phyloP scores from a whole-genome alignment of 73 alveolate genomes.

The Paraurostyla sp. region DNA sequence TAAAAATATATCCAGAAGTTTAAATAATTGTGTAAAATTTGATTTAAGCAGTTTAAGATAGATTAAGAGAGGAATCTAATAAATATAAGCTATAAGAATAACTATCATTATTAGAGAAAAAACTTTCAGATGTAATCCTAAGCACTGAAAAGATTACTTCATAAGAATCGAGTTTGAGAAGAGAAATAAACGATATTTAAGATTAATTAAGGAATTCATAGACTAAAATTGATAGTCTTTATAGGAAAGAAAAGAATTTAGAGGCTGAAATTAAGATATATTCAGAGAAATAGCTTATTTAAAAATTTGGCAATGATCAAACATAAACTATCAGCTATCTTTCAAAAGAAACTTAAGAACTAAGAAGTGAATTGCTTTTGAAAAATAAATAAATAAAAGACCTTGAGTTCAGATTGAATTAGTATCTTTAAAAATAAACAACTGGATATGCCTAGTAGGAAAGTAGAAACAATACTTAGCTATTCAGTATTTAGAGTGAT shows the following conservation, averaged over 20 bases:
- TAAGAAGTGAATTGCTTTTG: neutral
- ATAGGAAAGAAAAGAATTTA: neutral
- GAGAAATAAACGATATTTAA: neutral
- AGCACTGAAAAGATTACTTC: neutral
- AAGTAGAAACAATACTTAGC: neutral
- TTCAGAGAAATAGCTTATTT: neutral
- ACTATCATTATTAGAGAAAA: neutral
- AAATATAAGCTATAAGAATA: neutral
- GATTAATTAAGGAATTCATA: neutral
- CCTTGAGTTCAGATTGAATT: too few species aligned
- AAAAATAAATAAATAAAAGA: neutral
- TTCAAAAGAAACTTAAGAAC: neutral
- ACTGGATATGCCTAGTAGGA: too few species aligned
- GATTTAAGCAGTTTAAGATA: neutral
- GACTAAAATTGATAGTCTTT: neutral
- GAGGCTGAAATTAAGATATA: neutral
- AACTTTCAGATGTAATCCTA: neutral
- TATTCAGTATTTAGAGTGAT: neutral
- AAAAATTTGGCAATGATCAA: neutral
- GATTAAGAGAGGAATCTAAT: neutral
- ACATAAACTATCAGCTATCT: neutral
- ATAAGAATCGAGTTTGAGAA: neutral
- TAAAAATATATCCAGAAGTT: neutral
- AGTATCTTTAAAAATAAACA: too few species aligned
- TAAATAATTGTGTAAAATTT: neutral